Evolutionary conservation across 179 eudicot species (phyloP).

Genomic region (Patellifolia procumbens): DNA sequence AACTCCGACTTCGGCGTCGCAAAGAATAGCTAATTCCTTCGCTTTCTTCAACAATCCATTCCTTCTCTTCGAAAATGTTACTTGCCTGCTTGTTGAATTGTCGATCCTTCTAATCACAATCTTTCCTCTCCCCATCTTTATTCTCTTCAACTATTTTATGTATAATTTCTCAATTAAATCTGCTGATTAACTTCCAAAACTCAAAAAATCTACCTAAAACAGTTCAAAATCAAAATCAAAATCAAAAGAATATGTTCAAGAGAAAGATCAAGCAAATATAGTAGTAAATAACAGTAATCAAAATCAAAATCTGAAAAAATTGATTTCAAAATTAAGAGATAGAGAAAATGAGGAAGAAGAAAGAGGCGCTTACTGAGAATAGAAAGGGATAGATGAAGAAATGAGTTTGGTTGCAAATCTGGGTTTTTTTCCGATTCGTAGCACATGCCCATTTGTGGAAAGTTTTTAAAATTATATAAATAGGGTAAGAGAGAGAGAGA

Average conservation of each 20-base stretch:
- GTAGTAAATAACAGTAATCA: neutral
- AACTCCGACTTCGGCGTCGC: constrained; percentile 42
- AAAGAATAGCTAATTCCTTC: constrained; percentile 36
- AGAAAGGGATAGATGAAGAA: constrained; percentile 21
- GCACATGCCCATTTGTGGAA: constrained; percentile 36
- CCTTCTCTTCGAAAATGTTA: constrained; percentile 37
- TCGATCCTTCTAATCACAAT: constrained; percentile 42
- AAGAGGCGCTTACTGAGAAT: constrained; percentile 28
- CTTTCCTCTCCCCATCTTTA: constrained; percentile 41
- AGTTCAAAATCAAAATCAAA: neutral
- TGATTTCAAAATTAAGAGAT: neutral
- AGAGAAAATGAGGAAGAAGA: constrained; percentile 7
- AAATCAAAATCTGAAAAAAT: neutral
- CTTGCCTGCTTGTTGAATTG: constrained; percentile 40
- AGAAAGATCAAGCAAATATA: no score
- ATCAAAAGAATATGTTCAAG: neutral
- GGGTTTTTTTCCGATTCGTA: constrained; percentile 17
- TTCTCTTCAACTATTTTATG: neutral
- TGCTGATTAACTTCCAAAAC: neutral
- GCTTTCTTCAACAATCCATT: constrained; percentile 39
- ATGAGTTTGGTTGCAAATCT: constrained; percentile 8
- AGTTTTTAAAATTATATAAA: constrained; percentile 13
- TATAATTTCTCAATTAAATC: neutral
- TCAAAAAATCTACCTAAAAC: neutral
- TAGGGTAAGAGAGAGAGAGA: neutral